Percentiles rank a stretch among this genome's conserved stretches.
phyloP scores from a whole-genome alignment of 352 stramenopile species.

The Phytophthora pseudosyringae region DNA sequence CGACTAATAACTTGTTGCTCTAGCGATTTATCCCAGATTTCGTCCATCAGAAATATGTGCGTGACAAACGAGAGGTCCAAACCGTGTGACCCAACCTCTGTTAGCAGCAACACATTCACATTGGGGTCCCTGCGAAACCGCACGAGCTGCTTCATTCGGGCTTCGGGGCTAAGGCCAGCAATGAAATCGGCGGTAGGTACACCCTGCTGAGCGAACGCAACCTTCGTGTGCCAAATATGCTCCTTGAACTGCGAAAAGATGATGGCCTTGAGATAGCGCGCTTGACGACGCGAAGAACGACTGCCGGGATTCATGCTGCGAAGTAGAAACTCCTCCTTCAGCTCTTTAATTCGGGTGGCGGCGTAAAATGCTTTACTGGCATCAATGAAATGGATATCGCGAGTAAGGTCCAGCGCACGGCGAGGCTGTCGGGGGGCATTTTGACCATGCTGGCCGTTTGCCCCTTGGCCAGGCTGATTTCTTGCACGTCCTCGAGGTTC shows the following conservation, averaged over 20 bases:
- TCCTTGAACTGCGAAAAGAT: slow-evolving; percentile 88
- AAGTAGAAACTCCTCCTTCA: slow-evolving; percentile 59
- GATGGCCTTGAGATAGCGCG: slow-evolving; percentile 69
- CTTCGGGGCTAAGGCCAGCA: slow-evolving; percentile 42
- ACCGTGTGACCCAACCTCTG: slow-evolving; percentile 94
- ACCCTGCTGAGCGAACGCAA: slow-evolving; percentile 74
- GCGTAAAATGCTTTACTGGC: slow-evolving; percentile 82
- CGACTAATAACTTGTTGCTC: slow-evolving; percentile 96
- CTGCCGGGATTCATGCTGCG: slow-evolving; percentile 14
- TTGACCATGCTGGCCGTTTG: slow-evolving; percentile 25
- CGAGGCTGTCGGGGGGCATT: slow-evolving; percentile 33
- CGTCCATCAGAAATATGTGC: slow-evolving; percentile 98
- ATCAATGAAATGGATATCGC: slow-evolving; percentile 56
- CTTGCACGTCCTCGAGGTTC: slow-evolving; percentile 14
- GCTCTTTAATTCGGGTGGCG: slow-evolving; percentile 63
- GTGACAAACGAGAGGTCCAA: slow-evolving; percentile 98
- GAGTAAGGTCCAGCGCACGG: slow-evolving; percentile 40
- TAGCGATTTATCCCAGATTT: slow-evolving; percentile 96
- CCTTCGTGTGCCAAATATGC: slow-evolving; percentile 77
- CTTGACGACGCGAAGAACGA: slow-evolving; percentile 24
- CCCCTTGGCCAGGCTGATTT: slow-evolving; percentile 27
- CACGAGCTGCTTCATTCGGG: slow-evolving; percentile 62
- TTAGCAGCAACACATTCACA: slow-evolving; percentile 93
- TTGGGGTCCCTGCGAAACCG: slow-evolving; percentile 66
- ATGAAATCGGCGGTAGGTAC: slow-evolving; percentile 76